Conservation (phyloP, 192 early-diverging fungal species). For the Coemansia sp. region DNA sequence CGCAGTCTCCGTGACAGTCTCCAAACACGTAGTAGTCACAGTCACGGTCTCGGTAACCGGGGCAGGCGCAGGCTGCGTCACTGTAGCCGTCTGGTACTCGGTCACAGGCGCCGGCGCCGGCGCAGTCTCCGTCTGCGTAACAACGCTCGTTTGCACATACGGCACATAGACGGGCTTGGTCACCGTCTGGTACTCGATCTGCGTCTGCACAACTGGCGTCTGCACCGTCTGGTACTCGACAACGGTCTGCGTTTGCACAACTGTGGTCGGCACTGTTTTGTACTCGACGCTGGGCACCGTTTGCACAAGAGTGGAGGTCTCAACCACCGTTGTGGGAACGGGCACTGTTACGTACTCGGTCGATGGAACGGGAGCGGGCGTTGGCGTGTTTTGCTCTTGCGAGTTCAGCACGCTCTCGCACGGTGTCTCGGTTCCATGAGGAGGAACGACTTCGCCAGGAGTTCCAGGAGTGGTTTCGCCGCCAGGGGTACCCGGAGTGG, state of each 20-base stretch:
- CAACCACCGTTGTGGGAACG: constrained; percentile 28
- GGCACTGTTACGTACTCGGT: constrained; percentile 22
- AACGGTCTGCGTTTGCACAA: constrained; percentile 26
- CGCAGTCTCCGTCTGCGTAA: constrained; percentile 24
- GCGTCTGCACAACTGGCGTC: constrained; percentile 32
- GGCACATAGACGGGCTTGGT: constrained; percentile 53
- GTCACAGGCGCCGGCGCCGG: constrained; percentile 25
- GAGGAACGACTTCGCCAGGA: neutral
- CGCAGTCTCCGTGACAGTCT: constrained; percentile 27
- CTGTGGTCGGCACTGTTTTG: constrained; percentile 35
- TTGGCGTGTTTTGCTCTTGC: constrained; percentile 9
- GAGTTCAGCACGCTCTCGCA: neutral
- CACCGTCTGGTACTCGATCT: constrained; percentile 38
- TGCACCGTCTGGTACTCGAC: constrained; percentile 28
- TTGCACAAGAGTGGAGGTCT: constrained; percentile 30
- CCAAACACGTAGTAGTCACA: constrained; percentile 2
- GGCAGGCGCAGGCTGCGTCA: constrained; percentile 14
- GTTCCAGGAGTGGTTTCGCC: constrained; percentile 9
- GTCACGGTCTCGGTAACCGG: constrained; percentile 16
- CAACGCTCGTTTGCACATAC: constrained; percentile 50
- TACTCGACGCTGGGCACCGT: constrained; percentile 38
- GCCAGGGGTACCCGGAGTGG: constrained; percentile 18
- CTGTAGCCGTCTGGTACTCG: constrained; percentile 26
- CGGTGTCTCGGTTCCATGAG: constrained; percentile 9
- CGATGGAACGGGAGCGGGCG: constrained; percentile 13